phyloP scores from a whole-genome alignment of 2,329 filamentous ascomycete species.

The Phaeosphaeria sp. region DNA sequence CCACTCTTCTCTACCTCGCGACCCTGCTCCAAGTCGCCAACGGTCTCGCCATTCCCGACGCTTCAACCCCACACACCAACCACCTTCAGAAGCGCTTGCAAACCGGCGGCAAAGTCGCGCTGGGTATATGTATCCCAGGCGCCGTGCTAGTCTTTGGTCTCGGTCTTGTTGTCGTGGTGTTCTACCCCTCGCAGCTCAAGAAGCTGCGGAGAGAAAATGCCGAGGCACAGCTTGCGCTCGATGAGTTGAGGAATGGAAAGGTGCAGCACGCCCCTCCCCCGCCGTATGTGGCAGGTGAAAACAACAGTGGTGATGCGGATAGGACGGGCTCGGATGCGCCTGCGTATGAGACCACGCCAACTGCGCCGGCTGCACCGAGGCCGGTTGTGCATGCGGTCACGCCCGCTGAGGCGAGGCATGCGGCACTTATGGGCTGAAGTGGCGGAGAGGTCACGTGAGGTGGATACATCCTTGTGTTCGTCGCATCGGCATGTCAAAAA shows the following conservation, averaged over 20 bases:
- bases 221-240: background rate
- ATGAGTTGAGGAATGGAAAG: background rate
- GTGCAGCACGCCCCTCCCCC: background rate
- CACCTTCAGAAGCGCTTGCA: constrained; percentile 11
- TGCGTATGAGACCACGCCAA: background rate
- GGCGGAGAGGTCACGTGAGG: background rate
- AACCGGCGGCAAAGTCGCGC: constrained; percentile 11
- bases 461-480: no score
- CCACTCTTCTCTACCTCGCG: background rate
- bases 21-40: background rate
- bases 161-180: constrained; percentile 9
- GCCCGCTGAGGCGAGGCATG: background rate
- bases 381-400: background rate
- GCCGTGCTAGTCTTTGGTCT: constrained; percentile 10
- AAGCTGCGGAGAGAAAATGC: constrained; percentile 8
- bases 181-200: constrained; percentile 13
- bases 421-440: background rate
- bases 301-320: background rate
- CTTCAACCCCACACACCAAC: background rate
- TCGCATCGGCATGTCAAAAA: no score
- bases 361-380: background rate
- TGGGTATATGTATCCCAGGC: constrained; percentile 14
- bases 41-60: background rate
- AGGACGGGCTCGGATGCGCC: background rate
- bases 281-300: background rate